phyloP scores from a whole-genome alignment of 495 filamentous ascomycete genomes.

The Parmelia sp. region DNA sequence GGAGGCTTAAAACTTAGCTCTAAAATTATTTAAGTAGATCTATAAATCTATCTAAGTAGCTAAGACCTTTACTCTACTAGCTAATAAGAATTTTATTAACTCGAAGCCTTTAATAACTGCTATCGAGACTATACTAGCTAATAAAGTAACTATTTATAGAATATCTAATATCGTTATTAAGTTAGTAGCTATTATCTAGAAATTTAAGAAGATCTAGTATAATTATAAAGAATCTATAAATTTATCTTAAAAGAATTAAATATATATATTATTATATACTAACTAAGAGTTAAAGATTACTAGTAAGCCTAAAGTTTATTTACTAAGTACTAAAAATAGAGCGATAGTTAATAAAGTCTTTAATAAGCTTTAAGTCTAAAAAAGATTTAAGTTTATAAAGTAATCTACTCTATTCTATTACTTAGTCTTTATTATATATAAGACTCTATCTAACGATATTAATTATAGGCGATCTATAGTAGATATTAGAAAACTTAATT shows the following conservation, averaged over 20 bases:
- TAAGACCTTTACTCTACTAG: neutral
- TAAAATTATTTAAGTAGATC: no score
- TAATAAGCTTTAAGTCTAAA: conserved; percentile 20
- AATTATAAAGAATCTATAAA: neutral
- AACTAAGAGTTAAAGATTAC: neutral
- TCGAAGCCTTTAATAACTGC: no score
- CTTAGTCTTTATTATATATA: conserved; percentile 21
- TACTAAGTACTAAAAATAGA: conserved; percentile 1
- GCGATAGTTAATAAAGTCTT: conserved; percentile 23
- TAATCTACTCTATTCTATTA: conserved; percentile 4
- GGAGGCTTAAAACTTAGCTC: no score
- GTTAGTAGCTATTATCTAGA: neutral
- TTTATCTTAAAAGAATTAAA: neutral
- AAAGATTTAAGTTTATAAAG: no score
- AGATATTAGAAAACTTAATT: no score
- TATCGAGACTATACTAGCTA: neutral
- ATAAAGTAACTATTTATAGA: neutral
- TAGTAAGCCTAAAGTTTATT: conserved; percentile 4
- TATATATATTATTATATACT: neutral
- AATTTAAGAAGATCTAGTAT: neutral
- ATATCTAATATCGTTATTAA: neutral
- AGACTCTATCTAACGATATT: neutral
- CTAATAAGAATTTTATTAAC: neutral
- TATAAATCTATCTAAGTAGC: no score
- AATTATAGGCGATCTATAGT: conserved; percentile 1